Base-by-base conservation (phyloP, 768 basidiomycete species). In the Leccinum longicurvipes region DNA sequence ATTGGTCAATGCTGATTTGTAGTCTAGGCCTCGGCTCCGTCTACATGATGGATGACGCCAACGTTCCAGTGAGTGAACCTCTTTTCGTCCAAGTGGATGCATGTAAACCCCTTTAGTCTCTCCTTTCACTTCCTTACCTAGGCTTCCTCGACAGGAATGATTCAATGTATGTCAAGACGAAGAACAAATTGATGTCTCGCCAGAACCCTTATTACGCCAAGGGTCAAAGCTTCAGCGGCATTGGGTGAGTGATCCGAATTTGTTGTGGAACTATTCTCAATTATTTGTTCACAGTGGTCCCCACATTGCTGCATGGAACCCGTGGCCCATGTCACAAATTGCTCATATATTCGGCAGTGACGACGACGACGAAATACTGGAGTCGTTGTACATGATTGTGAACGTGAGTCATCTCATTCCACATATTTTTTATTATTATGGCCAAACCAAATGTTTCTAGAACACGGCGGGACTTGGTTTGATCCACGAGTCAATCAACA, bases 21-120 rank as follows among this genome's bases (percentile, higher is more conserved):
- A 19, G 29, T 27, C 14, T 57, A 85, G 84, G 87, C 8, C 78
- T 86, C 49, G 86, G 89, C 31, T 80, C 83, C 10, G 74, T 82
- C 54, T 89, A 89, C 67, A 81, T 89, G 19, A 91, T 91, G 89
- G 89, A 91, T 60, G 89, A 91, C 60, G 89, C 89, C 6, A 91
- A 91, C 60, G 89, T 91, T 42, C 89, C 89, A 5, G 87, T 89
- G 67, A 62, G 84, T 67, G 15, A 32, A 8, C 23, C 3, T 32
- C 34, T 21, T 23, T 4, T 41, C 34, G 46, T 56, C 44, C 27
- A 21, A 45, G 28, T 44, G 41, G 29, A 45, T 31, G 19, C n/a
- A 29, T 36, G 42, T 28, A 31, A 54, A 56, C 23, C 2, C 32
- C 27, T 15, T 47, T 21, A 90, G 87, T 88, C 88, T 0, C 74